Conservation (phyloP, 352 stramenopile genomes). For the Pythium aristosporum region DNA sequence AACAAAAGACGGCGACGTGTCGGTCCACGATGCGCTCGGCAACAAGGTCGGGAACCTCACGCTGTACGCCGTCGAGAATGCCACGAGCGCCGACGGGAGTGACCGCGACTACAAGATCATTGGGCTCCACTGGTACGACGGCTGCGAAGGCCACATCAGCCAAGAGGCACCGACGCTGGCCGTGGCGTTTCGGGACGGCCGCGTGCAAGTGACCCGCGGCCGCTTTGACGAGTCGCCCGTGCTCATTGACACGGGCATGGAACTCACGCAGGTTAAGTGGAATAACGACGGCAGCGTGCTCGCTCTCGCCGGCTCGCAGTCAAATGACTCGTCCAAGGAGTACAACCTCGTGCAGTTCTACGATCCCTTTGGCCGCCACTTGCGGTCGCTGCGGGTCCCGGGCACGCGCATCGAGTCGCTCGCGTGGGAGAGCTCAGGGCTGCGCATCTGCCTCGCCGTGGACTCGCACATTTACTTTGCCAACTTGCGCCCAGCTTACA, state of each 20-base stretch:
- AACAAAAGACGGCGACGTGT: slow-evolving; percentile 79
- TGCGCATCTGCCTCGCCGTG: slow-evolving; percentile 92
- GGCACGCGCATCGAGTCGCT: slow-evolving; percentile 85
- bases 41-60: slow-evolving; percentile 84
- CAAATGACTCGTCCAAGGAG: slow-evolving; percentile 33
- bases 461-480: slow-evolving; percentile 96
- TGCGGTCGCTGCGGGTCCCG: slow-evolving; percentile 89
- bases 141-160: slow-evolving; percentile 85
- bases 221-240: slow-evolving; percentile 84
- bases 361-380: slow-evolving; percentile 78
- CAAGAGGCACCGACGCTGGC: slow-evolving; percentile 88
- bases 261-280: slow-evolving; percentile 82
- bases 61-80: slow-evolving; percentile 70
- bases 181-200: slow-evolving; percentile 90
- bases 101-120: slow-evolving; percentile 78
- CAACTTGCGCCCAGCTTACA: slow-evolving; percentile 92
- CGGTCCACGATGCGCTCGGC: slow-evolving; percentile 85
- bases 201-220: slow-evolving; percentile 90
- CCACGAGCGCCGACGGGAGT: slow-evolving; percentile 27
- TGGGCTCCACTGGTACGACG: slow-evolving; percentile 83
- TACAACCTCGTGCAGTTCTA: slow-evolving; percentile 93
- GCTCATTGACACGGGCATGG: slow-evolving; percentile 91
- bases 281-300: slow-evolving; percentile 92
- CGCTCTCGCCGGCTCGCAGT: slow-evolving; percentile 77
- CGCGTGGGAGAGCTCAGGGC: slow-evolving; percentile 89